Base-by-base conservation (phyloP, 1,139 yeast genomes). In the Casaregolazyma lundiana region DNA sequence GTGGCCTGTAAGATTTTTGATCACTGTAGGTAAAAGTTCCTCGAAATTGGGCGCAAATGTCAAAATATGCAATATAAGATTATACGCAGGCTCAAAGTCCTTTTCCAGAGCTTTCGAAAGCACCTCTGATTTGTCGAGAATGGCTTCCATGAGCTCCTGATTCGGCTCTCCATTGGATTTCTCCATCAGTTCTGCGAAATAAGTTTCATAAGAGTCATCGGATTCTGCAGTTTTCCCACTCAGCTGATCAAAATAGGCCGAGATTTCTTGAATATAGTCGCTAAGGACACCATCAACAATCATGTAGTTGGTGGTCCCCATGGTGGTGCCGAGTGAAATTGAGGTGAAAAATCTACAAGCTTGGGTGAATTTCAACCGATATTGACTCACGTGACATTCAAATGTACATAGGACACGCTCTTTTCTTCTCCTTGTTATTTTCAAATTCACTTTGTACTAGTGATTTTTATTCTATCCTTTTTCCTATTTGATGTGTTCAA, bases 81-180 rank as follows among this genome's bases (percentile, higher is more conserved):
- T 71, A 57, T 65, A 68, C 16, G 68, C 66, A 7, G 72, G 54
- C 58, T 71, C 76, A 48, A 69, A 68, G 43, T 71, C 73, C 49
- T 58, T 55, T 44, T 66, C 71, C 11, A 67, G 62, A 13, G 69
- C 66, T 48, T 56, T 52, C 44, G 61, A 51, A 22, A 70, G 60
- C 19, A 62, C 57, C 19, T 49, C 53, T 24, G 63, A 58, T 47
- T 58, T 55, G 48, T 61, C 66, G 30, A 69, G 65, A 42, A 69
- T 55, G 30, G 63, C 57, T 39, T 54, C 50, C 51, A 67, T 63
- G 16, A 63, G 54, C 50, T 60, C 55, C 20, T 53, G 59, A 24
- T 51, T 56, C 43, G 58, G 59, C 21, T 62, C 61, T n/a, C 45
- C 45, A 20, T 56, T 54, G 20, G 47, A 37, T 34, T 49, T 46